Percentiles rank a stretch among this genome's conserved stretches.
phyloP scores from a whole-genome alignment of 208 protist genomes.

The Herpetomonas muscarum region DNA sequence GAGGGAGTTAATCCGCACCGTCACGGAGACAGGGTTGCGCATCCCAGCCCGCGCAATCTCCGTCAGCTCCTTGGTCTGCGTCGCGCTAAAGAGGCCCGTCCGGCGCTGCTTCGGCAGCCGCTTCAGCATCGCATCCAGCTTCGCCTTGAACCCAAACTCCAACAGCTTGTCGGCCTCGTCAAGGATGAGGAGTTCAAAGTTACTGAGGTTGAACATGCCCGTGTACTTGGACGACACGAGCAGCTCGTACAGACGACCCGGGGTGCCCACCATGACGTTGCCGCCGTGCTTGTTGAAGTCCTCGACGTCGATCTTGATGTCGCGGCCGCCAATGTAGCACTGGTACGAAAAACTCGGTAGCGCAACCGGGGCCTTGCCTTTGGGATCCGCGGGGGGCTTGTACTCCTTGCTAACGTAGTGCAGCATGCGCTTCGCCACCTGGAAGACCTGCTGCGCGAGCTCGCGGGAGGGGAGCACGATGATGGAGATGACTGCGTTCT shows the following conservation, averaged over 20 bases:
- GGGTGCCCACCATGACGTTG: conserved; percentile 89
- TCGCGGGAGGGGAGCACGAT: conserved; percentile 92
- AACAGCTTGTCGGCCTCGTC: conserved; percentile 94
- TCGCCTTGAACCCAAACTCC: conserved; percentile 91
- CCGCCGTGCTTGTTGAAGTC: conserved; percentile 76
- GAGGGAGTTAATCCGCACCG: conserved; percentile 62
- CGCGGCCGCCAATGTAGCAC: conserved; percentile 90
- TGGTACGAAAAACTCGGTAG: conserved; percentile 75
- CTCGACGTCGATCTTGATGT: conserved; percentile 74
- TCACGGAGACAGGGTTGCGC: conserved; percentile 88
- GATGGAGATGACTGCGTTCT: conserved; percentile 79
- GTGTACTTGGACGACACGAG: conserved; percentile 82
- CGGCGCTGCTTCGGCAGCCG: conserved; percentile 89
- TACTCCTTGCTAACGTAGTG: conserved; percentile 56
- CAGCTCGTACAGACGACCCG: conserved; percentile 88
- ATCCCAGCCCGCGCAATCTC: conserved; percentile 87
- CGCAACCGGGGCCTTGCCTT: not conserved
- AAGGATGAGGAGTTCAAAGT: conserved; percentile 90
- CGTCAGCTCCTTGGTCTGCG: conserved; percentile 89
- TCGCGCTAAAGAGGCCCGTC: conserved; percentile 92
- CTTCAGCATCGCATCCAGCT: conserved; percentile 87
- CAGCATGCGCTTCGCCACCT: conserved; percentile 71
- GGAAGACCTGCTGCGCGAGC: conserved; percentile 93
- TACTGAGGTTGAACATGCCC: conserved; percentile 62
- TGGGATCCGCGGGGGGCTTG: conserved; percentile 3